These are phyloP conservation scores for Colletotrichum endophyticum DNA, from an alignment of 2,329 filamentous ascomycete genomes.

Conservation along the genomic window DNA sequence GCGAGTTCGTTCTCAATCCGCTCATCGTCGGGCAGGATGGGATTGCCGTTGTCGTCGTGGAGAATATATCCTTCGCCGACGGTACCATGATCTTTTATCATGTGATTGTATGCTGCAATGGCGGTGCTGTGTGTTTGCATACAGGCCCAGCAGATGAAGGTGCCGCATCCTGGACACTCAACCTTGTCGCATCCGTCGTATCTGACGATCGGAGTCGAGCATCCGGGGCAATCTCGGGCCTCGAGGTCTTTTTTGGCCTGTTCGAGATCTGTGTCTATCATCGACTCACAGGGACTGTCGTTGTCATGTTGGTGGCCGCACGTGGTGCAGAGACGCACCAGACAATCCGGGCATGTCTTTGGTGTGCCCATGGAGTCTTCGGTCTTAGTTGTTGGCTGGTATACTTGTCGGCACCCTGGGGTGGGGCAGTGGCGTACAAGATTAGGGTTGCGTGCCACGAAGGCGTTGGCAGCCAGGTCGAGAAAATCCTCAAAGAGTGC, in stretches of 20 bases:
- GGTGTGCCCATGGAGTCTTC: not conserved
- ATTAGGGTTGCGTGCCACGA: not conserved
- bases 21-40: not conserved
- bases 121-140: not conserved
- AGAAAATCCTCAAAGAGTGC: not conserved
- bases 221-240: not conserved
- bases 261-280: not conserved
- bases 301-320: slow-evolving; percentile 38
- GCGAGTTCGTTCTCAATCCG: not conserved
- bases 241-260: not conserved
- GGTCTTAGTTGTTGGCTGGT: not conserved
- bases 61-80: not conserved
- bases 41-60: not conserved
- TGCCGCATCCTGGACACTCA: not conserved
- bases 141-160: accelerated
- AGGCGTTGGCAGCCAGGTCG: not conserved
- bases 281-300: not conserved
- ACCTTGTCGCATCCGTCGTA: accelerated
- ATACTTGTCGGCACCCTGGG: not conserved
- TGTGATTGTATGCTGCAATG: not conserved
- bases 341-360: slow-evolving; percentile 41
- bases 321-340: slow-evolving; percentile 35
- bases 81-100: not conserved
- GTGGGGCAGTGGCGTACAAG: not conserved
- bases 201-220: not conserved